A percentile compares a stretch with the other conserved stretches of the same genome.
Conservation (phyloP, 1,284 basidiomycete genomes). For the Ceratobasidium sp. region DNA sequence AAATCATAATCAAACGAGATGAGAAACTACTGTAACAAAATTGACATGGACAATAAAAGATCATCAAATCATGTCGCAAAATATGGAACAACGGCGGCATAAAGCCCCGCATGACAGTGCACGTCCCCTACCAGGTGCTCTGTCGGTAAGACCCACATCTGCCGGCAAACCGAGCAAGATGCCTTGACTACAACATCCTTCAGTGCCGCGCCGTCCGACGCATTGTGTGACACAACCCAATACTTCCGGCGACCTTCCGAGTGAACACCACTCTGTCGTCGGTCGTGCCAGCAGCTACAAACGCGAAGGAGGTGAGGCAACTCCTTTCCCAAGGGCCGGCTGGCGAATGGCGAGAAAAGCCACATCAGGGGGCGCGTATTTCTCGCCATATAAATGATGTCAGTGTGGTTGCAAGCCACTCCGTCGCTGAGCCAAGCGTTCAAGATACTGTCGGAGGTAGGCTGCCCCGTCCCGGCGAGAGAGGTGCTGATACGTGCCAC, state of each 20-base stretch:
- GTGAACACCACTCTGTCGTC: neutral
- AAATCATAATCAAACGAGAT: no score
- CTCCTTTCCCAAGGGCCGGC: neutral
- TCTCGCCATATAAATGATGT: neutral
- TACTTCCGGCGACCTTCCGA: neutral
- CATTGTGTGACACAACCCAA: neutral
- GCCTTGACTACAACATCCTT: neutral
- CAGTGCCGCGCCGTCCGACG: neutral
- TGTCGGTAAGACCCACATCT: neutral
- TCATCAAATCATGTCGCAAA: no score
- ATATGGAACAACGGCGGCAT: neutral
- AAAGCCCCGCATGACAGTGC: neutral
- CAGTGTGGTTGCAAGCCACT: neutral
- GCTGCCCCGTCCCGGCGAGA: neutral
- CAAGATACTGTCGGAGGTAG: neutral
- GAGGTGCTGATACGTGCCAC: neutral
- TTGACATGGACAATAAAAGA: no score
- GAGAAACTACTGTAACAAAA: no score
- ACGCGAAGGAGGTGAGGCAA: neutral
- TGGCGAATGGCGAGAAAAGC: conserved; percentile 11
- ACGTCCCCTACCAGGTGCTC: neutral
- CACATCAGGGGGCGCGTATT: neutral
- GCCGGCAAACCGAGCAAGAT: neutral
- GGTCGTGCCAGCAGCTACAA: neutral
- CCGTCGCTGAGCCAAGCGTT: neutral